Evolutionary conservation across 176 grass and related monocot species (phyloP), one percentile per base, ranked within the genome.

Genomic region (Oryza nivara): DNA sequence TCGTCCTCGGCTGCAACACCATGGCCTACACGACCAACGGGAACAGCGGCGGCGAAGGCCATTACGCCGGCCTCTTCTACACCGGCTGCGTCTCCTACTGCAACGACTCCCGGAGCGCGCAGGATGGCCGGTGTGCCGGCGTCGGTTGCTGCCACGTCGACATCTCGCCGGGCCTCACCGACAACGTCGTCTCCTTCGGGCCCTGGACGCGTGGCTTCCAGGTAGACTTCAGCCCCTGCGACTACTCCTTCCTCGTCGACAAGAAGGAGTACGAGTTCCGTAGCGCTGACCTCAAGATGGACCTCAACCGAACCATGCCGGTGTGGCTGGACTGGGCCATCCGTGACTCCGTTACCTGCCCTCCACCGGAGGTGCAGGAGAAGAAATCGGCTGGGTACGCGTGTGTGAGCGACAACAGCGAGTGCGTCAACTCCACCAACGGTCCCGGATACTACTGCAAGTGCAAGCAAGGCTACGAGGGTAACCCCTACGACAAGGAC

Each of bases 381-480:
- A 6, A 17, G 5, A 68, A 17, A 0, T 14, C 14, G 14, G 0
- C 16, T 5, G 30, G 65, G 2, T 67, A 68, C 30, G 66, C 66
- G 2, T 68, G 13, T 15, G 13, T 16, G 12, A 67, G 65, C 28
- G 4, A 3, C 6, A 7, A 38, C 15, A 68, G 67, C 15, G 15
- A 36, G 30, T 68, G 67, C 6, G 67, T 68, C 32, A 68, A 68
- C 67, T 68, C 67, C 67, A 68, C 6, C 67, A 68, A 68, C 4
- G 67, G 67, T 0, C 67, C 67, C 61, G 76, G 82, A 0, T 85
- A 88, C 41, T 28, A n/a, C 26, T 89, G 87, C 70, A 85, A 32
- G 2, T 89, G 82, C 36, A 58, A 23, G 8, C 12, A 22, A 7
- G 82, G 77, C 1, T 85, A 41, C 23, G 11, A 85, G 67, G 87